Conservation (phyloP, 108 stramenopile genomes). For the Cyclotella choctawhatcheeana region DNA sequence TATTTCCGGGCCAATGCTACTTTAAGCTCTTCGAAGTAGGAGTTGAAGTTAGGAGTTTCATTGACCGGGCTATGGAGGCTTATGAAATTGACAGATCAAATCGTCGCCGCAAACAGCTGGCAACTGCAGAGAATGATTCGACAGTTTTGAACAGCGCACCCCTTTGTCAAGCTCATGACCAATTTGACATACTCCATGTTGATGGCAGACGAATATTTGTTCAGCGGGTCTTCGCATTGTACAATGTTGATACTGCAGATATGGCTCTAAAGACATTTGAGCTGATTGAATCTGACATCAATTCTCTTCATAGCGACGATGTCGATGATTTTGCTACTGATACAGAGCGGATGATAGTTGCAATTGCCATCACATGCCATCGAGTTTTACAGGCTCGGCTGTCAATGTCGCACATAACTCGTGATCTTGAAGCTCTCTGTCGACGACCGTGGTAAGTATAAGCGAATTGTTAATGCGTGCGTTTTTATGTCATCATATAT, state of each 20-base stretch:
- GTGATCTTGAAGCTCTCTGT: slow-evolving; percentile 15
- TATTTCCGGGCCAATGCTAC: slow-evolving; percentile 18
- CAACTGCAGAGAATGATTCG: not conserved
- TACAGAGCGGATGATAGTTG: slow-evolving; percentile 65
- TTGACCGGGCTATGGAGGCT: slow-evolving; percentile 27
- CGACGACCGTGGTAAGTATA: slow-evolving; percentile 77
- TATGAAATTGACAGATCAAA: slow-evolving; percentile 34
- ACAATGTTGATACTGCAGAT: slow-evolving; percentile 5
- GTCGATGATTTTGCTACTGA: slow-evolving; percentile 45
- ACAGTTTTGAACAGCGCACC: no score
- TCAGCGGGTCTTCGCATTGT: slow-evolving; percentile 10
- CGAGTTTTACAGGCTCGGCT: slow-evolving; percentile 56
- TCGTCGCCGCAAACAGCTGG: slow-evolving; percentile 10
- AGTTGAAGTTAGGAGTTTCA: slow-evolving; percentile 41
- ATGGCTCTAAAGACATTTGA: not conserved
- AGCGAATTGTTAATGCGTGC: no score
- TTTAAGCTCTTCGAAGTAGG: slow-evolving; percentile 45
- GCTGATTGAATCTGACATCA: slow-evolving; percentile 32
- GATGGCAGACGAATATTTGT: slow-evolving; percentile 35
- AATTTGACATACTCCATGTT: slow-evolving; percentile 17
- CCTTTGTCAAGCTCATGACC: not conserved
- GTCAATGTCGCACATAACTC: slow-evolving; percentile 5
- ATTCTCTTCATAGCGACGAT: slow-evolving; percentile 10
- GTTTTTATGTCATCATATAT: no score
- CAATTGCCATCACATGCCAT: slow-evolving; percentile 49